Percentiles rank a stretch among this genome's conserved stretches.
Conservation (phyloP, 169 alveolate species). For the Eimeria mitis region DNA sequence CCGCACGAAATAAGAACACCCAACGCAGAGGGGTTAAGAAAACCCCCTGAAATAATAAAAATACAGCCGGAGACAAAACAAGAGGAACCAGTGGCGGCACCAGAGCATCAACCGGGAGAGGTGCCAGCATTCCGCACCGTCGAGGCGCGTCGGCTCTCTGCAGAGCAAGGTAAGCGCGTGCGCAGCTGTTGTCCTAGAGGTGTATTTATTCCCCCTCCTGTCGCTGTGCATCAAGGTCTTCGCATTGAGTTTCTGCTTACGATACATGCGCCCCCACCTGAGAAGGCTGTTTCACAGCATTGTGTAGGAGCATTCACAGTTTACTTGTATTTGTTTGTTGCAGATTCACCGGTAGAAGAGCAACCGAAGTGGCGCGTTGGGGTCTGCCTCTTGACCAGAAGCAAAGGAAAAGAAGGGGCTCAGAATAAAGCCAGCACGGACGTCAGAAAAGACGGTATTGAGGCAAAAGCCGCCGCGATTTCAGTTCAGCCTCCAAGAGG, state of each 20-base stretch:
- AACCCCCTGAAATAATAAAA: background rate
- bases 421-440: background rate
- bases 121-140: slow-evolving; percentile 2
- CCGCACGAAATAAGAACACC: background rate
- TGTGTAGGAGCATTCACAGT: background rate
- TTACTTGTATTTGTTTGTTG: background rate
- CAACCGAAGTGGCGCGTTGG: slow-evolving; percentile 52
- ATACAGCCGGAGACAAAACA: background rate
- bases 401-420: background rate
- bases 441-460: background rate
- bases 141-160: slow-evolving; percentile 63
- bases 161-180: slow-evolving; percentile 13
- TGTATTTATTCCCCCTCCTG: background rate
- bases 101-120: background rate
- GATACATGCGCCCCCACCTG: background rate
- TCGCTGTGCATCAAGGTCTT: background rate
- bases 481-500: background rate
- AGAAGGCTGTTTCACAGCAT: background rate
- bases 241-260: background rate
- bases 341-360: background rate
- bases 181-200: background rate
- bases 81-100: background rate
- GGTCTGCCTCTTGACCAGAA: slow-evolving; percentile 29
- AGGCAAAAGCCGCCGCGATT: background rate
- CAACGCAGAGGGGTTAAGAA: background rate